Evolutionary conservation across 495 filamentous ascomycete genomes (phyloP), one percentile per base, ranked within the genome.

Genomic region (Lophiostoma macrostomum): DNA sequence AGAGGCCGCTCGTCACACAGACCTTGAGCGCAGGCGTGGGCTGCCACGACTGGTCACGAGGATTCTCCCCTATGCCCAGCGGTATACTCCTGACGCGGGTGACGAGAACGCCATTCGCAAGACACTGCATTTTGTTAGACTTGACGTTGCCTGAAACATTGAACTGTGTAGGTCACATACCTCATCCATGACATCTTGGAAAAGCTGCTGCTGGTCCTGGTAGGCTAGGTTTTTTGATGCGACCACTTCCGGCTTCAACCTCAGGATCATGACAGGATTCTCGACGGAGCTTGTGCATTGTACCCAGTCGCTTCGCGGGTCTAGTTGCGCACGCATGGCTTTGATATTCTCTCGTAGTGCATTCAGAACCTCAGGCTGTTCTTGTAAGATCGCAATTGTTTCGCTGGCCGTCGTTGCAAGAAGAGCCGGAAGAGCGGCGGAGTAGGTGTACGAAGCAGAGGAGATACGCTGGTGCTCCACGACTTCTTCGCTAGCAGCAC

Each of bases 401-500:
- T 94, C 93, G 67, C 86, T 90, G 2, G 91, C 89, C n/a, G 91
- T 95, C 22, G 91, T 91, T 13, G 94, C 90, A 27, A 95, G 76
- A 74, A 97, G 84, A 23, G 93, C 93, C 12, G 93, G 94, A 36
- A 97, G 74, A 18, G 94, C 93, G 10, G 93, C 93, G 36, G 90
- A 96, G 74, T 86, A 98, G 8, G 91, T 96, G 67, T 96, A 97
- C 3, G 91, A 83, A 5, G 87, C 78, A 24, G 90, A 85, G 13
- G 86, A 87, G 62, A 98, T 87, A 51, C 93, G 88, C 69, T 97
- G 93, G 64, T 98, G 93, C 69, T 93, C 88, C 14, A 96, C 85
- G 30, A 97, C 88, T 65, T 96, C 93, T 44, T 81, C 79, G 24
- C 83, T 81, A 19, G 91, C 90, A 29, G 90, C 89, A 67, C 93